phyloP scores from a whole-genome alignment of 129 eudicot species.

The Kitagawia praeruptora region DNA sequence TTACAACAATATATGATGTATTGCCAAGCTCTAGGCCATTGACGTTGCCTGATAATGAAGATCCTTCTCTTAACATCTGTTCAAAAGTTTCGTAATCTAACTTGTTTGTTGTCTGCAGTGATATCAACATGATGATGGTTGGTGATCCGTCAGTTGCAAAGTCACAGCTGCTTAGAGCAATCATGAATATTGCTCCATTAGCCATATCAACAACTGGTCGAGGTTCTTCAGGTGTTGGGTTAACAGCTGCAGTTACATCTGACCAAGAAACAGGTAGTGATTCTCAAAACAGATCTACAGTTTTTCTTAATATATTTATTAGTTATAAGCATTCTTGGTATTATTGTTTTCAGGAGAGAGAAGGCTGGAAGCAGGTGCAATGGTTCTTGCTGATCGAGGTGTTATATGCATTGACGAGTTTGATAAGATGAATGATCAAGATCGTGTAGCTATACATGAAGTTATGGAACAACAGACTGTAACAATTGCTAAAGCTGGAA shows the following conservation, averaged over 20 bases:
- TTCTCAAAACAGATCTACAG: background rate
- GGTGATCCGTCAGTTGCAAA: conserved; percentile 99
- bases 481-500: conserved; percentile 98
- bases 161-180: conserved; percentile 95
- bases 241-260: conserved; percentile 97
- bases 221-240: conserved; percentile 98
- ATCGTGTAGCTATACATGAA: conserved; percentile 99
- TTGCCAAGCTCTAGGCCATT: background rate
- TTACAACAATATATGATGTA: background rate
- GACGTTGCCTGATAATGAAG: background rate
- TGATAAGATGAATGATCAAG: conserved; percentile 98
- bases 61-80: background rate
- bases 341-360: conserved; percentile 56
- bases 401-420: conserved; percentile 97
- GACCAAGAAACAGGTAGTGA: conserved; percentile 93
- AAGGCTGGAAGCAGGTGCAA: conserved; percentile 99
- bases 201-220: conserved; percentile 98
- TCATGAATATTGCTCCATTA: conserved; percentile 95
- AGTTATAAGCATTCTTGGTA: background rate
- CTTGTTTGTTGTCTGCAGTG: conserved; percentile 36
- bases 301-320: background rate
- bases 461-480: conserved; percentile 99
- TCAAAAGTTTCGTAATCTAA: background rate
- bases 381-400: conserved; percentile 99
- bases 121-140: conserved; percentile 99